Conservation (phyloP, 2,329 filamentous ascomycete species). For the Monosporascus sp. region DNA sequence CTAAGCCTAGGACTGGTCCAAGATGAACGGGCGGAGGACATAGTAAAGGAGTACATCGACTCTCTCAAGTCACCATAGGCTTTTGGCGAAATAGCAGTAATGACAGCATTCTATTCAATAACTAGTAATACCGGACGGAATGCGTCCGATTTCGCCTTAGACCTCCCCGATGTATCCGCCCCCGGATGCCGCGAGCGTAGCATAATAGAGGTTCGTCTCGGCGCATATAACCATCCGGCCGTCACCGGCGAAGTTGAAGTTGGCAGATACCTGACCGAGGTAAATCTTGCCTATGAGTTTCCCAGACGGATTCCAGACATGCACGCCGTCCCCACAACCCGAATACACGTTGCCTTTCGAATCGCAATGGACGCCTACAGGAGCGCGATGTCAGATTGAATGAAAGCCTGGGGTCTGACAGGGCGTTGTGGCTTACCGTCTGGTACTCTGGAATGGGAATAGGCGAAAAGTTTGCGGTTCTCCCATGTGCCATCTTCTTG, state of each 20-base stretch:
- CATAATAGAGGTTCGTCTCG: conserved; percentile 36
- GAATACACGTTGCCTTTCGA: conserved; percentile 50
- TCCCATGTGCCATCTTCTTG: conserved; percentile 39
- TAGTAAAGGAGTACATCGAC: conserved; percentile 52
- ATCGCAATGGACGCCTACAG: conserved; percentile 51
- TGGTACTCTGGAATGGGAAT: conserved; percentile 45
- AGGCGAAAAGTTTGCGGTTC: conserved; percentile 52
- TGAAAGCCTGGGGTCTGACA: not conserved
- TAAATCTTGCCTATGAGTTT: conserved; percentile 53
- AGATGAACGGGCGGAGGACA: conserved; percentile 47
- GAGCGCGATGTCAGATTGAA: conserved; percentile 25
- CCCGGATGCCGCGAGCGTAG: conserved; percentile 24
- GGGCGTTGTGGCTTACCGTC: conserved; percentile 42
- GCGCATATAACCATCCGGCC: conserved; percentile 37
- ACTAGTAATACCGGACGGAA: not conserved
- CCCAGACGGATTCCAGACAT: conserved; percentile 43
- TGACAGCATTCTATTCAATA: no score
- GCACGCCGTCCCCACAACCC: conserved; percentile 45
- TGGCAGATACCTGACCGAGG: conserved; percentile 38
- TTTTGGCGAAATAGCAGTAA: not conserved
- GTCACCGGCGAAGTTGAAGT: conserved; percentile 43
- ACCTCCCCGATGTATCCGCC: conserved; percentile 13
- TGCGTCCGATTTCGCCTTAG: not conserved
- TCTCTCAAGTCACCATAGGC: conserved; percentile 22
- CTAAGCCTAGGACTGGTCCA: conserved; percentile 45